Evolutionary conservation across 1,284 basidiomycete species (phyloP).

Genomic region (Afroboletus lepidellus): DNA sequence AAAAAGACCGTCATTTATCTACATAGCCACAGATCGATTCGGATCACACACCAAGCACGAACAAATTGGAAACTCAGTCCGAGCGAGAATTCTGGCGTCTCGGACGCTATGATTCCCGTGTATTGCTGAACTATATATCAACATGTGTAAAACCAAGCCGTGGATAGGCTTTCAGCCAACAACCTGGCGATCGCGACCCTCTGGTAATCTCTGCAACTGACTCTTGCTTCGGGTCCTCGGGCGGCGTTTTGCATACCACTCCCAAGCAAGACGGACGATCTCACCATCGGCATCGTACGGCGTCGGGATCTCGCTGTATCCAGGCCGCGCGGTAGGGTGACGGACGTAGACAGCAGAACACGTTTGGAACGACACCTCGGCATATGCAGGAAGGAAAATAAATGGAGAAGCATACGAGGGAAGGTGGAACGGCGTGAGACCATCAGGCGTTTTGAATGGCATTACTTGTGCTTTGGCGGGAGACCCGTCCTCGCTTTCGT

Average conservation of each 20-base stretch:
- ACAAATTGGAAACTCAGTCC: too few species aligned
- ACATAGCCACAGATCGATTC: too few species aligned
- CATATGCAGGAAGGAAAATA: constrained; percentile 94
- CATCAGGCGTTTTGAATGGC: constrained; percentile 14
- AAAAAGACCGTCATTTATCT: too few species aligned
- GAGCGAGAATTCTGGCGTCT: too few species aligned
- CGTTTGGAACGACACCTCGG: constrained; percentile 87
- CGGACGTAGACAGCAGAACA: constrained; percentile 95
- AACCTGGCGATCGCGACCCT: constrained; percentile 45
- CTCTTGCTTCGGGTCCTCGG: constrained; percentile 70
- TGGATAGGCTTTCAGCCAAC: constrained; percentile 14
- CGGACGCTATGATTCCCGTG: not conserved
- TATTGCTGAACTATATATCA: not conserved
- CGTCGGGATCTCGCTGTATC: constrained; percentile 90
- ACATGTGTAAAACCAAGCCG: not conserved
- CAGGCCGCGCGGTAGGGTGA: constrained; percentile 91
- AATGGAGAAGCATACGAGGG: constrained; percentile 88
- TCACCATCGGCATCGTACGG: constrained; percentile 94
- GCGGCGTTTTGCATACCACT: constrained; percentile 81
- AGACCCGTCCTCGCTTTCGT: constrained; percentile 2
- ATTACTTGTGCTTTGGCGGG: not conserved
- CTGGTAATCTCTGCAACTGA: constrained; percentile 68
- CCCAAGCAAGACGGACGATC: constrained; percentile 84
- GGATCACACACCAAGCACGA: too few species aligned
- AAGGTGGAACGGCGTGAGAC: constrained; percentile 78